A percentile compares a stretch with the other conserved stretches of the same genome.
These are phyloP conservation scores for Skeletonema marinoi DNA, from an alignment of 108 stramenopile species.

Conservation along the genomic window DNA sequence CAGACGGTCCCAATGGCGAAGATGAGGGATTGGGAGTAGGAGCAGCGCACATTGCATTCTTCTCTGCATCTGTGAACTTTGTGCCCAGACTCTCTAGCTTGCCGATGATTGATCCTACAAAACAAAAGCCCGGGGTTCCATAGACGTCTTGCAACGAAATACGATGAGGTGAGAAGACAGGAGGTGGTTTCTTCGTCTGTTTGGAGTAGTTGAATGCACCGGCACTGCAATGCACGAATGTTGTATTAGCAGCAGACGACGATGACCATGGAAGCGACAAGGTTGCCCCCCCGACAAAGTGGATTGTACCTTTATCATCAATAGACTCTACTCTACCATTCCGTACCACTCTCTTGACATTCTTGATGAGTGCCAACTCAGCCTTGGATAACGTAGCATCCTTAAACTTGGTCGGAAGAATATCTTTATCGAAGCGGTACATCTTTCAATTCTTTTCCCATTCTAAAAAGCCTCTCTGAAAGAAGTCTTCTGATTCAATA, in stretches of 20 bases:
- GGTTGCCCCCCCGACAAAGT: no score
- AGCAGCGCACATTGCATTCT: constrained; percentile 18
- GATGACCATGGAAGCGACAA: neutral
- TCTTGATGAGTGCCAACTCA: no score
- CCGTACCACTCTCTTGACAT: no score
- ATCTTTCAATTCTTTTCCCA: no score
- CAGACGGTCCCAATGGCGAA: constrained; percentile 13
- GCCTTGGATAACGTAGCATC: no score
- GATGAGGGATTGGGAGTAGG: constrained; percentile 4
- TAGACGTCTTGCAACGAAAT: constrained; percentile 2
- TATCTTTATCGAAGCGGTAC: no score
- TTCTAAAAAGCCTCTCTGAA: no score
- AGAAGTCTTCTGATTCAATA: no score
- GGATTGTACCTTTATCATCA: no score
- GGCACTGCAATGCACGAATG: constrained; percentile 8
- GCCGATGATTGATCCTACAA: no score
- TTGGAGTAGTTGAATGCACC: constrained; percentile 22
- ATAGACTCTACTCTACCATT: no score
- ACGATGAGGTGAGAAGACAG: neutral
- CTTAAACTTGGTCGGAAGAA: no score
- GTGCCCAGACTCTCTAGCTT: neutral
- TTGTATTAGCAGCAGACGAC: neutral
- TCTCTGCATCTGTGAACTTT: constrained; percentile 13
- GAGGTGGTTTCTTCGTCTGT: constrained; percentile 6
- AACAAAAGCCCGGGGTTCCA: neutral